phyloP scores from a whole-genome alignment of 179 eudicot species.

The Beta macrorhiza region DNA sequence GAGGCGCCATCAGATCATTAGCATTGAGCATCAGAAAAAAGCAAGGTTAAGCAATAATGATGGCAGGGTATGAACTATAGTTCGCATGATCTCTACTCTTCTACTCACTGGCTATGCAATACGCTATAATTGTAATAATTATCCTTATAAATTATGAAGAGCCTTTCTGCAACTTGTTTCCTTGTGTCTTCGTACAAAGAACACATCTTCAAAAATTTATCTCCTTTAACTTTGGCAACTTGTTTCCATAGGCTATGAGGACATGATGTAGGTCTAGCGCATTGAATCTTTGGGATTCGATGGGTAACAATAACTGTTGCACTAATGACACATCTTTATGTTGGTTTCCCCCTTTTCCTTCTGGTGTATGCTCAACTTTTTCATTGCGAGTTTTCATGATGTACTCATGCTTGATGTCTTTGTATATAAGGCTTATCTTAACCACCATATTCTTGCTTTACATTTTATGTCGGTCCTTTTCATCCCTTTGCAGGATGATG shows the following conservation, averaged over 20 bases:
- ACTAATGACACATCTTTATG: not conserved
- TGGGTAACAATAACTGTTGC: not conserved
- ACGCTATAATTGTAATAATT: slow-evolving; percentile 3
- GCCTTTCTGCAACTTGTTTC: not conserved
- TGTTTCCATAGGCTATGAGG: not conserved
- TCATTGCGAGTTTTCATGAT: not conserved
- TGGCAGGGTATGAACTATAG: slow-evolving; percentile 44
- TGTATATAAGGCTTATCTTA: not conserved
- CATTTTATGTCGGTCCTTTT: not conserved
- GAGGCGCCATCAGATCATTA: slow-evolving; percentile 52
- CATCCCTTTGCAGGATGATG: slow-evolving; percentile 41
- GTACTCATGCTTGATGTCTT: not conserved
- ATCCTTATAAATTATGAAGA: not conserved
- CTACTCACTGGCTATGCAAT: slow-evolving; percentile 1
- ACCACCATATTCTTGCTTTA: slow-evolving; percentile 1
- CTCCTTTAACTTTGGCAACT: not conserved
- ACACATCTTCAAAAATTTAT: not conserved
- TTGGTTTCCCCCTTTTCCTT: not conserved
- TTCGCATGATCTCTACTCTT: not conserved
- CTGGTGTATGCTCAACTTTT: not conserved
- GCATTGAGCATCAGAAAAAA: slow-evolving; percentile 52
- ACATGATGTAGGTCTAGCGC: not conserved
- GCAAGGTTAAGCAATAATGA: slow-evolving; percentile 46
- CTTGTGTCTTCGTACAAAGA: not conserved
- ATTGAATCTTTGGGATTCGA: not conserved